A percentile compares a stretch with the other conserved stretches of the same genome.
phyloP scores from a whole-genome alignment of 768 basidiomycete species.

The Fibroporia radiculosa region DNA sequence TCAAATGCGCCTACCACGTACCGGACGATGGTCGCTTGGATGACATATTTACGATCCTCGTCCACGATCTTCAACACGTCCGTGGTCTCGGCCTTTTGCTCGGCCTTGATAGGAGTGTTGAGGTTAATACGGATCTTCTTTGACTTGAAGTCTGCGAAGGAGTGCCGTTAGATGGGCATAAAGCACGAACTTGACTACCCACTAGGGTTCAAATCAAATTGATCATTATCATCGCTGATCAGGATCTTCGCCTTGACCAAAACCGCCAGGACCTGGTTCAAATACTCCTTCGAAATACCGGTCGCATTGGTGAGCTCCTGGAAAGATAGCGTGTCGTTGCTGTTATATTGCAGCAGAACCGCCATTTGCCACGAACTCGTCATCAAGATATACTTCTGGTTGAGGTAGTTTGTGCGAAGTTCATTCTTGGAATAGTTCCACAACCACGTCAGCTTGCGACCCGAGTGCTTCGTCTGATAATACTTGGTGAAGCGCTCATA shows the following conservation, averaged over 20 bases:
- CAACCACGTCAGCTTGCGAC: slow-evolving; percentile 93
- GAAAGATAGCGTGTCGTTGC: slow-evolving; percentile 76
- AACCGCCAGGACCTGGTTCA: slow-evolving; percentile 57
- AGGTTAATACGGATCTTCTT: slow-evolving; percentile 92
- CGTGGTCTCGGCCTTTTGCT: slow-evolving; percentile 82
- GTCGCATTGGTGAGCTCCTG: slow-evolving; percentile 78
- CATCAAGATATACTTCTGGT: slow-evolving; percentile 94
- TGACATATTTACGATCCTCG: slow-evolving; percentile 94
- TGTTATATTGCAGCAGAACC: slow-evolving; percentile 91
- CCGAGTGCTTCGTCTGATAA: slow-evolving; percentile 90
- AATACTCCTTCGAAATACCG: slow-evolving; percentile 68
- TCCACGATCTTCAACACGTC: slow-evolving; percentile 94
- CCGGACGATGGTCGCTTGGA: slow-evolving; percentile 92
- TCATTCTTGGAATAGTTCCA: slow-evolving; percentile 99
- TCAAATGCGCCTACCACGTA: slow-evolving; percentile 18
- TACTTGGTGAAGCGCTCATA: slow-evolving; percentile 90
- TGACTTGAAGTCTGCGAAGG: slow-evolving; percentile 69
- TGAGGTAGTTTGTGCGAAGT: slow-evolving; percentile 84
- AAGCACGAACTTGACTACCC: slow-evolving; percentile 14
- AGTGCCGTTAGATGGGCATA: neutral
- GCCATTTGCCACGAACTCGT: slow-evolving; percentile 94
- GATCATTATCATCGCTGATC: slow-evolving; percentile 80
- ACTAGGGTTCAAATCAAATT: slow-evolving; percentile 89
- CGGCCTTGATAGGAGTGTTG: slow-evolving; percentile 89
- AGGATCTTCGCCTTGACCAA: slow-evolving; percentile 82